phyloP scores from a whole-genome alignment of 192 early-diverging fungal species.

The Dissophora ornata region DNA sequence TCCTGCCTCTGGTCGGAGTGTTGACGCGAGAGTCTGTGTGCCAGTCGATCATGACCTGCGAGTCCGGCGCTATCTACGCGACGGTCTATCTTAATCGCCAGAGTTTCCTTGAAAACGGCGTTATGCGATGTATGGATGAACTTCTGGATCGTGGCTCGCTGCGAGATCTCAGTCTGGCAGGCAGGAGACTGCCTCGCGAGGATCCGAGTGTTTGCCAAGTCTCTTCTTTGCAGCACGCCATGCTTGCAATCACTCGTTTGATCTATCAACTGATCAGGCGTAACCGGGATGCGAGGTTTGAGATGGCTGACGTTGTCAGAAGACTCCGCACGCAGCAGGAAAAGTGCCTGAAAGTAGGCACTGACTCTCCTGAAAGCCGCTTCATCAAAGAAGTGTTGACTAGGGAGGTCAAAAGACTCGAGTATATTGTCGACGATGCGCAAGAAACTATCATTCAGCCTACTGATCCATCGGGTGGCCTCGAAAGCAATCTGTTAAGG shows the following conservation, averaged over 20 bases:
- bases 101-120: conserved; percentile 31
- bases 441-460: background rate
- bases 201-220: conserved; percentile 17
- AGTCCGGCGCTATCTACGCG: conserved; percentile 44
- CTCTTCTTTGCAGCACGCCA: conserved; percentile 20
- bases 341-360: background rate
- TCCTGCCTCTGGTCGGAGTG: conserved; percentile 55
- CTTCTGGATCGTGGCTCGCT: conserved; percentile 37
- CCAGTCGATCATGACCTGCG: conserved; percentile 39
- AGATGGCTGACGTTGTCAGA: conserved; percentile 13
- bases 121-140: conserved; percentile 35
- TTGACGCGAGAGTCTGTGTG: conserved; percentile 47
- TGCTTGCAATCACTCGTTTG: conserved; percentile 49
- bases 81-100: conserved; percentile 34
- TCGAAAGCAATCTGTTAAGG: background rate
- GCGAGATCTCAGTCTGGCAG: conserved; percentile 3
- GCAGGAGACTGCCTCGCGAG: background rate
- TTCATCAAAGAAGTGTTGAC: conserved; percentile 23
- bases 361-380: background rate
- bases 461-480: background rate
- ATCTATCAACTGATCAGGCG: conserved; percentile 51
- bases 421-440: conserved; percentile 21
- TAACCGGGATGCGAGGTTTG: conserved; percentile 30
- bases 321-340: conserved; percentile 2
- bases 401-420: conserved; percentile 16